Conservation (phyloP, 2,329 filamentous ascomycete genomes). For the Acarospora socialis region DNA sequence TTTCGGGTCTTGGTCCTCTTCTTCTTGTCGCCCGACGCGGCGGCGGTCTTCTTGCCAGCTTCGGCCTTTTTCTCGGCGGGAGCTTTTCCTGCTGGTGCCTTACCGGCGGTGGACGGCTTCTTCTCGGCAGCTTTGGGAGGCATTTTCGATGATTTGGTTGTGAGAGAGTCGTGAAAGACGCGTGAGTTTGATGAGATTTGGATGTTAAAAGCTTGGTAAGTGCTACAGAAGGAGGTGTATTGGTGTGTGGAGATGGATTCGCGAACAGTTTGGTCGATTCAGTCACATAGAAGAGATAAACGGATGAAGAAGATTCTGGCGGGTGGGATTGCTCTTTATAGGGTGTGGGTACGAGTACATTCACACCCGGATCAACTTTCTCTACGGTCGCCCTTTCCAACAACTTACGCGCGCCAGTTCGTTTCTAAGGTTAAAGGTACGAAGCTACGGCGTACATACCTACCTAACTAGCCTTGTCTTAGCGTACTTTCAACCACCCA, state of each 20-base stretch:
- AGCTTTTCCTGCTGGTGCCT: conserved; percentile 65
- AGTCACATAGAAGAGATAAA: no score
- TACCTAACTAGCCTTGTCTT: no score
- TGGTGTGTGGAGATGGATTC: conserved; percentile 19
- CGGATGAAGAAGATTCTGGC: no score
- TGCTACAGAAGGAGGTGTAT: conserved; percentile 14
- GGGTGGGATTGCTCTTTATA: no score
- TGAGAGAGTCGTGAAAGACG: conserved; percentile 15
- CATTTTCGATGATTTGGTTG: conserved; percentile 50
- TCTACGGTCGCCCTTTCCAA: no score
- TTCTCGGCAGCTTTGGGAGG: conserved; percentile 96
- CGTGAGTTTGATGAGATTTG: conserved; percentile 21
- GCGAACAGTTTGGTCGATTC: no score
- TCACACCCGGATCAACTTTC: no score
- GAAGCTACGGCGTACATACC: no score
- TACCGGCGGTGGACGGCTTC: conserved; percentile 87
- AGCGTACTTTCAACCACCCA: no score
- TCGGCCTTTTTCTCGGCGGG: conserved; percentile 97
- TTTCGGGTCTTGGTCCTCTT: conserved; percentile 99
- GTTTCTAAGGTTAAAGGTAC: no score
- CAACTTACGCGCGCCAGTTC: no score
- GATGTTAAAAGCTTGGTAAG: conserved; percentile 5
- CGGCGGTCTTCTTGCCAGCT: conserved; percentile 96
- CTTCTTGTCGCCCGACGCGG: conserved; percentile 95
- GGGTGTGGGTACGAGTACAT: no score